Base-by-base conservation (phyloP, 169 alveolate species). In the Eimeria necatrix region DNA sequence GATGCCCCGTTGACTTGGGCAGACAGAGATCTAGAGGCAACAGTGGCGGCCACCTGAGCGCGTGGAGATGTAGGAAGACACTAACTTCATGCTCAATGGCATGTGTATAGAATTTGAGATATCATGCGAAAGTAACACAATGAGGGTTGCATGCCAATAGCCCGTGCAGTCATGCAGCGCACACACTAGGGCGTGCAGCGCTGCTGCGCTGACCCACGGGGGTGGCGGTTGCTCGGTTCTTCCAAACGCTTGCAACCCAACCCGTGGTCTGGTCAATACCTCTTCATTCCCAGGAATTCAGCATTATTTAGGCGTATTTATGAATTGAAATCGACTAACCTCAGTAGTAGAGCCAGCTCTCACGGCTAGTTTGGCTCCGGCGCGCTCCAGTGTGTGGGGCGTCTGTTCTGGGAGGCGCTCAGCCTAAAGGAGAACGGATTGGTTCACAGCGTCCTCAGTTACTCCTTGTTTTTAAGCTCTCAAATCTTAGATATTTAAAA, bases 121-220 rank as follows among this genome's bases (percentile, higher is more conserved):
- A 68, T 22, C 26, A 68, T n/a, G 48, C 41, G 26, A 68, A 68
- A n/a, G 10, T 48, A n/a, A 68, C 14, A 12, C n/a, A 68, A 32
- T 68, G 4, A 18, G 26, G 14, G n/a, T 20, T 5, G 26, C 5
- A 6, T 22, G 73, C 78, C n/a, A 68, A 68, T 22, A 48, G 48
- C 78, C 4, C 48, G 48, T 68, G 48, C 7, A 22, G 78, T 68
- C 78, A 68, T 48, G 26, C 78, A 68, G 12, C 46, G 78, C 78
- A 68, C 78, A 68, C 48, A 22, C 78, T 9, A 48, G 78, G 78
- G 78, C 78, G 78, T 68, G 78, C 78, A 68, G 78, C 78, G 46
- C 41, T 32, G 41, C 18, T 68, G n/a, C 9, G 18, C 78, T 48
- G 78, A 68, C 78, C 78, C 78, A 68, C 78, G 26, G 78, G 14